Evolutionary conservation across 1,284 basidiomycete genomes (phyloP), one percentile per base, ranked within the genome.

Genomic region (Porphyrellus sp.): DNA sequence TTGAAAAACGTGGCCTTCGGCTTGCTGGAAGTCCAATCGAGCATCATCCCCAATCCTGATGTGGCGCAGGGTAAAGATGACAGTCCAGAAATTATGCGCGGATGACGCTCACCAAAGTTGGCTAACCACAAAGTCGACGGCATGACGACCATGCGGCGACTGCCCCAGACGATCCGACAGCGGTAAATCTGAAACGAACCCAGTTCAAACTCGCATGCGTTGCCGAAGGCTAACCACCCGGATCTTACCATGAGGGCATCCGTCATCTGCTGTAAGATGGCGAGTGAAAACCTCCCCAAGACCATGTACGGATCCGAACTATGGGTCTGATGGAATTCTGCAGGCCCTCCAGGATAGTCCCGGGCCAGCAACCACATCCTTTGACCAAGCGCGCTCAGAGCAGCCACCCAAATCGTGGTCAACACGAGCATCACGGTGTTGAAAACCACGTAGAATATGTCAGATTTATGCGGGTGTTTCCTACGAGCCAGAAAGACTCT

Each of bases 221-320:
- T 12, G 15, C 3, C 23, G 23, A 20, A 30, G 16, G 8, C 1
- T 8, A 13, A 1, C 3, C 24, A 25, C 1, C 20, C 21, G 16
- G 21, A 33, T 27, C 40, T 23, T 42, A 42, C 48, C 48, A 42
- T 42, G 8, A 49, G 48, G 9, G 23, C 48, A 18, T 49, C 48
- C 2, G 40, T 34, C 40, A 49, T 49, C 40, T 35, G 48, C 15
- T 42, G 48, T 8, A 49, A 11, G 16, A 35, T 28, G 15, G 15
- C 13, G 20, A 49, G 31, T 6, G 39, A 34, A 11, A 30, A 28
- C 20, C 41, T 28, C 27, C 49, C 49, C 1, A 37, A 15, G 20
- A 15, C 41, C 34, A 50, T 23, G n/a, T 37, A 37, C 16, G 24
- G 15, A 23, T 4, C 4, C 9, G 49, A 50, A 38, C 20, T 44